A percentile compares a stretch with the other conserved stretches of the same genome.
Evolutionary conservation across 371 early-diverging fungal species (phyloP).

Genomic region (Fennellomyces sp.): DNA sequence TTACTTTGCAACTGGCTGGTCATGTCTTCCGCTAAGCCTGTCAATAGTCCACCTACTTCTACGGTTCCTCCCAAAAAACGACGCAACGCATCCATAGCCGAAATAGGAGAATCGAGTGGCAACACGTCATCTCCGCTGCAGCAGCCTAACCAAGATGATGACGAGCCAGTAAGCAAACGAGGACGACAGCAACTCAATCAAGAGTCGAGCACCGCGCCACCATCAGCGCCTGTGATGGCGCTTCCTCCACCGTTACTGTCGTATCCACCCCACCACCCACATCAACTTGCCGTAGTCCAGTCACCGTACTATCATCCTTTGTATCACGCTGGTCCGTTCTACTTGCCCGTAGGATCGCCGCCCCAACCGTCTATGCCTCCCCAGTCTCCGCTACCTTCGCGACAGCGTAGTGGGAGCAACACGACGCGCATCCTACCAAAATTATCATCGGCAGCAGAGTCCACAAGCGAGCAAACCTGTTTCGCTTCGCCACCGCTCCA

Average conservation of each 20-base stretch:
- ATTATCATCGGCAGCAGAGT: neutral
- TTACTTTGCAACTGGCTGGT: neutral
- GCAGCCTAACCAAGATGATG: conserved; percentile 2
- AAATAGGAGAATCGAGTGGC: neutral
- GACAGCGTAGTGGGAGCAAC: neutral
- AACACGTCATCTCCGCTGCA: conserved; percentile 9
- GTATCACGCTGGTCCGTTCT: conserved; percentile 15
- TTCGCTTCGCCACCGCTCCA: conserved; percentile 12
- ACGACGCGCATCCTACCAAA: conserved; percentile 11
- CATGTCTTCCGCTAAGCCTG: neutral
- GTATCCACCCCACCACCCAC: conserved; percentile 5
- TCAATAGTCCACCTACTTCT: neutral
- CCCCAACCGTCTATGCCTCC: conserved; percentile 9
- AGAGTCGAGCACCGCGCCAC: neutral
- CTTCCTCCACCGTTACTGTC: conserved; percentile 14
- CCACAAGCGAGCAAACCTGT: neutral
- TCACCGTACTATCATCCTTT: conserved; percentile 15
- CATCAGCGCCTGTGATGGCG: conserved; percentile 8
- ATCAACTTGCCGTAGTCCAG: neutral
- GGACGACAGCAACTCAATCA: conserved; percentile 1
- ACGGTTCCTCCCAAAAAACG: conserved; percentile 18
- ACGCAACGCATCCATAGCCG: conserved; percentile 6
- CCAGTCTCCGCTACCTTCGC: conserved; percentile 6
- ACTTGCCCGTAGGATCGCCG: conserved; percentile 12
- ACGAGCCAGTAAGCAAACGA: neutral